A percentile compares a stretch with the other conserved stretches of the same genome.
Conservation (phyloP, 1,139 yeast genomes). For the Saccharomyces hybrid region DNA sequence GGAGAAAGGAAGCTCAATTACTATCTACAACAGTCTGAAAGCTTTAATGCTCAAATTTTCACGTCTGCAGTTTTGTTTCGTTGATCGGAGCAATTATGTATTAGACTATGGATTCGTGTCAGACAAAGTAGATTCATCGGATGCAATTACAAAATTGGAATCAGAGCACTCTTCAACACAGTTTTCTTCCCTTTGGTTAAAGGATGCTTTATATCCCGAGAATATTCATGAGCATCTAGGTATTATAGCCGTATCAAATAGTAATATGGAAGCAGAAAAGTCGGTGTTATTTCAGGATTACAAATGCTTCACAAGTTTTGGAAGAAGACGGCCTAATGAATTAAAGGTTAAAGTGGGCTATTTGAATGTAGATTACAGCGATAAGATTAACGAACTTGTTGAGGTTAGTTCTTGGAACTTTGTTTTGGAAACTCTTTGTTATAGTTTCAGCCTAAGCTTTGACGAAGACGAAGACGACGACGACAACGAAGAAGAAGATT, state of each 20-base stretch:
- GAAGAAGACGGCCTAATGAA: constrained; percentile 23
- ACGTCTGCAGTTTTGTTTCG: constrained; percentile 15
- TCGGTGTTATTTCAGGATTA: constrained; percentile 23
- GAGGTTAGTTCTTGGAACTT: constrained; percentile 28
- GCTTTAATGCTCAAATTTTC: constrained; percentile 21
- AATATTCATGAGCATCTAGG: constrained; percentile 12
- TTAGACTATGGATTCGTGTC: constrained; percentile 6
- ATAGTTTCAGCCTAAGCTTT: constrained; percentile 25
- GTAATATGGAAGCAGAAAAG: constrained; percentile 19
- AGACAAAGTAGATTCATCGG: constrained; percentile 4
- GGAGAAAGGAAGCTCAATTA: constrained; percentile 9
- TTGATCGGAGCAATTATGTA: constrained; percentile 13
- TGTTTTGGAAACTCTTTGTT: constrained; percentile 27
- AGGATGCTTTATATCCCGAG: constrained; percentile 9
- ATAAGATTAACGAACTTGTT: constrained; percentile 25
- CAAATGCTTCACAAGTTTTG: constrained; percentile 13
- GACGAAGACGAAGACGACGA: constrained; percentile 26
- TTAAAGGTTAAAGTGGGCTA: constrained; percentile 30
- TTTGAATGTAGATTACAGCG: constrained; percentile 28
- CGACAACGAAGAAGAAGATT: constrained; percentile 24
- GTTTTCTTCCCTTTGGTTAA: constrained; percentile 18
- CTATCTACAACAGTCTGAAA: constrained; percentile 20
- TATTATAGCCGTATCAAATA: constrained; percentile 25
- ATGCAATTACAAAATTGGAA: constrained; percentile 2
- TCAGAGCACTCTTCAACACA: background rate